Base-by-base conservation (phyloP, 257 asterid species). In the Salvia hispanica region DNA sequence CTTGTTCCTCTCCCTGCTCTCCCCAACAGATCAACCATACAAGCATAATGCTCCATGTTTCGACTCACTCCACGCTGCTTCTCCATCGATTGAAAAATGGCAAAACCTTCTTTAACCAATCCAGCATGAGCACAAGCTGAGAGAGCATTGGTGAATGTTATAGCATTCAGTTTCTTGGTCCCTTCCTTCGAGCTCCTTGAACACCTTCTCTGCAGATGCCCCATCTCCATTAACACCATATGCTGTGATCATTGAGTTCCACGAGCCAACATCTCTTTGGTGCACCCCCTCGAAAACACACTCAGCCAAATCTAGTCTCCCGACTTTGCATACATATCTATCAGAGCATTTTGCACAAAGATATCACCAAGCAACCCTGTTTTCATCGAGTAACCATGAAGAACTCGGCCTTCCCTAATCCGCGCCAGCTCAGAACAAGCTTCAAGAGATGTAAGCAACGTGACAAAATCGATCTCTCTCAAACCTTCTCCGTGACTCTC, bases 291-390 rank as follows among this genome's bases (percentile, higher is more conserved):
- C 33, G n/a, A 80, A 83, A 58, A 73, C 55, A 10, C 47, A 68
- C 52, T 80, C 79, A 3, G 84, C 88, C 1, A 50, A 71, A 62
- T 64, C 75, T n/a, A 71, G 39, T 57, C 64, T 64, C 42, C 84
- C 86, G 88, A 80, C 65, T 76, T 80, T 51, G 81, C 82, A 65
- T 83, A 81, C 86, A 76, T 78, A 48, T 83, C 84, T 48, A 83
- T 81, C 45, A 83, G 48, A 62, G 86, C 71, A 50, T 83, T 83
- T 56, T 78, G 85, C 74, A 80, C 56, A 8, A 83, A 83, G 28
- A 69, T 31, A 74, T 80, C 86, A 14, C 55, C 67, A 5, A 76
- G 66, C 21, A 78, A 50, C 15, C 86, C 86, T n/a, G 75, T 43
- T 74, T 66, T 80, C 3, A 72, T 75, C 10, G 72, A 36, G 68